Evolutionary conservation across 495 filamentous ascomycete genomes (phyloP), one percentile per base, ranked within the genome.

Genomic region (Penicillium turbatum): DNA sequence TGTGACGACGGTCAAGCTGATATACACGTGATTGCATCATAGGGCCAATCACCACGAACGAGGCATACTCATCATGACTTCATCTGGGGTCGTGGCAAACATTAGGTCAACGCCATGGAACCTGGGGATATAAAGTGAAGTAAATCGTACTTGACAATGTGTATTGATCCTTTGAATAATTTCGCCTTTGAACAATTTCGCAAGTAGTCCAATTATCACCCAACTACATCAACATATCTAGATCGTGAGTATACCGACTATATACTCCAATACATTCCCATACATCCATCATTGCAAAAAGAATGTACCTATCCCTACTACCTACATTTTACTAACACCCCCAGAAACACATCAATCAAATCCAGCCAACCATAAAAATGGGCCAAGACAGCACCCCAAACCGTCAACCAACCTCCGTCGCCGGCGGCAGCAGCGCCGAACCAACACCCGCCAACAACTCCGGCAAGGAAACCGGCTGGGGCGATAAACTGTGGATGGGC

Each of bases 381-480:
- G 44, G 36, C 15, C 17, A 34, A 0, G 46, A 51, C 35, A 30
- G 48, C 53, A 30, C 32, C 37, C 10, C 35, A 29, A 66, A 57
- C 39, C 59, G 56, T 34, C 52, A 48, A 12, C 41, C 56, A 15
- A 54, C 51, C 4, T 42, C 63, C 27, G 61, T 62, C 39, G 40
- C 57, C 1, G 68, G 70, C 44, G 70, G 70, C 30, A 50, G 63
- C 37, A 56, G 68, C 39, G 45, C 61, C 15, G 10, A 48, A 5
- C 68, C 70, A 8, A 71, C 69, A 0, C 65, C 70, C 11, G 71
- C 71, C 16, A 72, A 73, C 58, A 66, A 69, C 41, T 50, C 46
- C 46, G 56, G 58, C 29, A 63, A 55, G 10, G 62, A 57, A 15
- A 12, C 34, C 11, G 54, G 56, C 15, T 56, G 55, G 57, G 68